Conservation (phyloP, 805 yeast genomes). For the Ogataea minuta region DNA sequence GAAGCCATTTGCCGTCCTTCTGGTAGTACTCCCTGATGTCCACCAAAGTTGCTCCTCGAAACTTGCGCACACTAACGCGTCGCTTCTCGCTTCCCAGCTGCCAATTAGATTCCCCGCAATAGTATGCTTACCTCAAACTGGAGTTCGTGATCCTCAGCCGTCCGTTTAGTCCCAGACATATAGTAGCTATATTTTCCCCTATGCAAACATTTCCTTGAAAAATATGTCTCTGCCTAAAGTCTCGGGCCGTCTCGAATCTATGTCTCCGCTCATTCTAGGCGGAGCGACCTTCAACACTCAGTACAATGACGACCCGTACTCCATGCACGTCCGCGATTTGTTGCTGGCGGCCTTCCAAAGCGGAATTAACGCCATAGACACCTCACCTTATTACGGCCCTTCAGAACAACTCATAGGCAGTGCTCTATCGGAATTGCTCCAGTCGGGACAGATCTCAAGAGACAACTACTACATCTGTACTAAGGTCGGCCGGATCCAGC, state of each 20-base stretch:
- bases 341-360: constrained; percentile 55
- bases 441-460: constrained; percentile 44
- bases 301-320: constrained; percentile 67
- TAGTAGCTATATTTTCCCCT: constrained; percentile 7
- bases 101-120: constrained; percentile 5
- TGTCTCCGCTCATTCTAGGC: constrained; percentile 70
- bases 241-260: constrained; percentile 29
- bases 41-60: constrained; percentile 62
- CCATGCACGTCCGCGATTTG: constrained; percentile 56
- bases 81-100: constrained; percentile 48
- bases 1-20: constrained; percentile 55
- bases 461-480: constrained; percentile 71
- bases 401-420: constrained; percentile 74
- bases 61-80: constrained; percentile 69
- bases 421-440: constrained; percentile 45
- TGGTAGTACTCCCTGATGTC: constrained; percentile 86
- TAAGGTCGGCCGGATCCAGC: constrained; percentile 75
- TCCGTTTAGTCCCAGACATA: constrained; percentile 8
- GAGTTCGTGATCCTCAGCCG: constrained; percentile 7
- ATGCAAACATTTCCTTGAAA: neutral
- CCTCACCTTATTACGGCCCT: constrained; percentile 92
- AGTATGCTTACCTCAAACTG: constrained; percentile 22
- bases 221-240: constrained; percentile 16
- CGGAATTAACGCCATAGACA: constrained; percentile 80
- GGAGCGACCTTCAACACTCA: constrained; percentile 87